Base-by-base conservation (phyloP, 2,329 filamentous ascomycete genomes). In the Alternaria sp. region DNA sequence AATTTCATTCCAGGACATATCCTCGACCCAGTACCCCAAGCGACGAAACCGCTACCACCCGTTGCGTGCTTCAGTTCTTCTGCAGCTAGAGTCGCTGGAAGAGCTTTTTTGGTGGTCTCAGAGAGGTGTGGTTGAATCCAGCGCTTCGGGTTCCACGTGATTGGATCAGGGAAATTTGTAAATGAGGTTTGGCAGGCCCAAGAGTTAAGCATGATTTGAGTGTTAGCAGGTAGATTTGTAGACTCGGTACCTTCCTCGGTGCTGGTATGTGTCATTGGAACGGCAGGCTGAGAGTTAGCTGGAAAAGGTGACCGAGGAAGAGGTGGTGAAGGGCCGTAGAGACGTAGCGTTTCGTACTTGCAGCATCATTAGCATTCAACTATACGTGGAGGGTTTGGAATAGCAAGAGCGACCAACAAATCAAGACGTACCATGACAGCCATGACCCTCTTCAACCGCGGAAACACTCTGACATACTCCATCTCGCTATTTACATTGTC, bases 1-100 rank as follows among this genome's bases (percentile, higher is more conserved):
- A 87, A 84, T 66, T 85, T 86, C 75, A 83, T 79, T 1, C 85
- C 85, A 0, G 84, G 84, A 67, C 85, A 87, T 4, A 82, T 72
- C 5, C 85, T 71, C 11, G 84, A 83, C 0, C 85, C 85, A 4
- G 64, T 70, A 1, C 82, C 81, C 84, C 84, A 87, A 0, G 84
- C 80, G 2, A 82, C 44, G 60, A 81, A 87, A 0, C 59, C 64
- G 12, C 48, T 54, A 4, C 25, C 59, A 30, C 11, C 41, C 44
- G 7, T 40, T 34, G 54, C 40, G 12, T 59, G 58, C 10, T 62
- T 40, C 10, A 70, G 20, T 12, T 63, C 46, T 52, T 69, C 52
- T 3, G 45, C 36, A 6, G 32, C 38, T 1, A 53, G 45, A 2
- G 9, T 40, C 7, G n/a, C 22, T 5, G 54, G 22, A 9, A 40